phyloP scores from a whole-genome alignment of 2,329 filamentous ascomycete genomes.

The Paracamarosporium sp. region DNA sequence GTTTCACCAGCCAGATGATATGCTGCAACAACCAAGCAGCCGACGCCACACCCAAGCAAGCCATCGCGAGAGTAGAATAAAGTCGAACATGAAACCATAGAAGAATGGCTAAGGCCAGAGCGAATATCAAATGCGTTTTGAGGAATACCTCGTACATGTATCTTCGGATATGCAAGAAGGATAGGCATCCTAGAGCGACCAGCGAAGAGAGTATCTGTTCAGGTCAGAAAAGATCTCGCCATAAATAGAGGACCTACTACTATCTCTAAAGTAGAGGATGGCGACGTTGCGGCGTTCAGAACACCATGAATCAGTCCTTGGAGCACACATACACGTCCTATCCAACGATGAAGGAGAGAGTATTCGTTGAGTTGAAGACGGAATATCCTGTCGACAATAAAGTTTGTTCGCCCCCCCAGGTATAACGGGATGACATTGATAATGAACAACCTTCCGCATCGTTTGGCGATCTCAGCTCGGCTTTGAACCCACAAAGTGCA shows the following conservation, averaged over 20 bases:
- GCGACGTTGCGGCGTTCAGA: neutral
- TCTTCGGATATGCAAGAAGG: conserved; percentile 14
- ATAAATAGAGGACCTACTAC: neutral
- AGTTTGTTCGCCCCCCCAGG: conserved; percentile 15
- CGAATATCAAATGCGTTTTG: conserved; percentile 9
- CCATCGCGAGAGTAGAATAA: neutral
- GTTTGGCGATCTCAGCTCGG: conserved; percentile 6
- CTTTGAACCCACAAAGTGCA: conserved; percentile 4
- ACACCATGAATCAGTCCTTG: conserved; percentile 14
- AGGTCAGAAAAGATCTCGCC: neutral
- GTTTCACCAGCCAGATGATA: neutral
- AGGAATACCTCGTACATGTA: conserved; percentile 20
- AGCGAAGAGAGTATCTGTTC: conserved; percentile 11
- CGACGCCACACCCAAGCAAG: neutral
- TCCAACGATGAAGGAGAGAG: conserved; percentile 13
- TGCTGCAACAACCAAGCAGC: conserved; percentile 6
- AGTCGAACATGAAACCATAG: conserved; percentile 12
- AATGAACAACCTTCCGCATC: conserved; percentile 16
- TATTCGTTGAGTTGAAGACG: conserved; percentile 8
- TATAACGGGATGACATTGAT: conserved; percentile 17
- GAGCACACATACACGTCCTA: conserved; percentile 13
- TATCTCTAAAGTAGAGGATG: neutral
- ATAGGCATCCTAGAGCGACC: conserved; percentile 4
- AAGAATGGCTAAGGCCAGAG: conserved; percentile 2
- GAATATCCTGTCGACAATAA: conserved; percentile 8